Conservation (phyloP, 345 rosid genomes). For the Noccaea caerulescens region DNA sequence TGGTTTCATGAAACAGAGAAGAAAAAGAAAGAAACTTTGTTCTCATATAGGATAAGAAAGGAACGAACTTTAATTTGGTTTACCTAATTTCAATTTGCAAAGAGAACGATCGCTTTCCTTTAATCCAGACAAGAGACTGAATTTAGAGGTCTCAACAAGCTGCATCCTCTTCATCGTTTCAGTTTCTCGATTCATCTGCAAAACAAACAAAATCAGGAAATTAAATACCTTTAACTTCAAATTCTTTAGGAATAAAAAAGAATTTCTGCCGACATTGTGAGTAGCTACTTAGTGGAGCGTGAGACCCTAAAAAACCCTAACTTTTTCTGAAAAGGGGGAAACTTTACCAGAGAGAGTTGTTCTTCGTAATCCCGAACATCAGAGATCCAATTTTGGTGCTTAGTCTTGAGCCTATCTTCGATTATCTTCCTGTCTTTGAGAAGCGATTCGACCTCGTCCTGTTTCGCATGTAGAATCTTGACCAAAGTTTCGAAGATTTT, state of each 20-base stretch:
- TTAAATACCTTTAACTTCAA: neutral
- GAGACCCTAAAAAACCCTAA: slow-evolving; percentile 46
- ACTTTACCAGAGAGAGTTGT: slow-evolving; percentile 56
- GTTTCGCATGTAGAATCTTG: slow-evolving; percentile 58
- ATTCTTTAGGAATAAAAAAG: neutral
- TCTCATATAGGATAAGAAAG: neutral
- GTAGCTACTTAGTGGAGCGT: neutral
- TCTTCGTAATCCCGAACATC: slow-evolving; percentile 56
- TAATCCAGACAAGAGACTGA: slow-evolving; percentile 58
- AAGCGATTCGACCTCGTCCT: slow-evolving; percentile 66
- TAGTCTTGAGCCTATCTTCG: slow-evolving; percentile 56
- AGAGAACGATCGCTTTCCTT: slow-evolving; percentile 61
- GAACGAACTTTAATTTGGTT: slow-evolving; percentile 13
- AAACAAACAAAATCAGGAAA: neutral
- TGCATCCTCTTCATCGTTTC: slow-evolving; percentile 53
- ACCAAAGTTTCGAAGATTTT: slow-evolving; percentile 56
- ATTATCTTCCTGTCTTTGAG: slow-evolving; percentile 61
- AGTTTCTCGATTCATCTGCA: slow-evolving; percentile 53
- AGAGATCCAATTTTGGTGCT: slow-evolving; percentile 52
- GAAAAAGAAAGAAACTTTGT: slow-evolving; percentile 21
- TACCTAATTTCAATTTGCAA: slow-evolving; percentile 58
- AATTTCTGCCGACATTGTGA: slow-evolving; percentile 10
- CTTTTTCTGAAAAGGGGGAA: slow-evolving; percentile 26
- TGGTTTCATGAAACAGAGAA: slow-evolving; percentile 10
- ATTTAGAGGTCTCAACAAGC: slow-evolving; percentile 54